These are phyloP conservation scores for Phialophora expanda DNA, from an alignment of 2,329 filamentous ascomycete genomes.

Conservation along the genomic window DNA sequence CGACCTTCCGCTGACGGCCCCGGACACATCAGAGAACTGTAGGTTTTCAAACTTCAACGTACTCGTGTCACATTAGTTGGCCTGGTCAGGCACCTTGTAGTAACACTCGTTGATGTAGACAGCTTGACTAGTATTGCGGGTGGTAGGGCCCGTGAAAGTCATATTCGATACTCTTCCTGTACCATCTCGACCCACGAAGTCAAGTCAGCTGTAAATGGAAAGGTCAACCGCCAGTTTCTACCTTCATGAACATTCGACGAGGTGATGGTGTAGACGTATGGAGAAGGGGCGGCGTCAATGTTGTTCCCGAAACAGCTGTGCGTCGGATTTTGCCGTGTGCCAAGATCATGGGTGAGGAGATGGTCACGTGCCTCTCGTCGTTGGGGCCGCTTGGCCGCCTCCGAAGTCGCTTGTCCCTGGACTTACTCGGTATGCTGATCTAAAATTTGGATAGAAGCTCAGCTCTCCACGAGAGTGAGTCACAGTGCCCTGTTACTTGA, in stretches of 20 bases:
- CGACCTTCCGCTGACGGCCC: constrained; percentile 20
- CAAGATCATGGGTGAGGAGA: no score
- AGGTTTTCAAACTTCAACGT: constrained; percentile 18
- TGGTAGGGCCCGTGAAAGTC: no score
- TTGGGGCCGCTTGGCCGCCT: constrained; percentile 6
- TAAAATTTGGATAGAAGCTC: constrained; percentile 7
- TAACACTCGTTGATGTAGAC: background rate
- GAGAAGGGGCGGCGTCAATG: no score
- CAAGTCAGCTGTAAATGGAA: constrained; percentile 6
- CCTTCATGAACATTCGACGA: no score
- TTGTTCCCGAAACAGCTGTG: constrained; percentile 9
- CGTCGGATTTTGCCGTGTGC: background rate
- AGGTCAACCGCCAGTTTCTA: background rate
- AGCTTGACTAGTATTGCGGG: no score
- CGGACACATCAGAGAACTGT: constrained; percentile 11
- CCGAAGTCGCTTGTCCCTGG: constrained; percentile 11
- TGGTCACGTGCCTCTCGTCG: background rate
- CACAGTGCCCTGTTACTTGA: background rate
- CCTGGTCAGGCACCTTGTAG: constrained; percentile 15
- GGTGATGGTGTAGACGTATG: no score
- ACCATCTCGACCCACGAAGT: background rate
- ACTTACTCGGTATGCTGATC: background rate
- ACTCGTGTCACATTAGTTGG: constrained; percentile 18
- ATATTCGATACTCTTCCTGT: no score
- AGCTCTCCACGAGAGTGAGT: constrained; percentile 5